Evolutionary conservation across 768 basidiomycete genomes (phyloP).

Genomic region (Leccinum variicolor): DNA sequence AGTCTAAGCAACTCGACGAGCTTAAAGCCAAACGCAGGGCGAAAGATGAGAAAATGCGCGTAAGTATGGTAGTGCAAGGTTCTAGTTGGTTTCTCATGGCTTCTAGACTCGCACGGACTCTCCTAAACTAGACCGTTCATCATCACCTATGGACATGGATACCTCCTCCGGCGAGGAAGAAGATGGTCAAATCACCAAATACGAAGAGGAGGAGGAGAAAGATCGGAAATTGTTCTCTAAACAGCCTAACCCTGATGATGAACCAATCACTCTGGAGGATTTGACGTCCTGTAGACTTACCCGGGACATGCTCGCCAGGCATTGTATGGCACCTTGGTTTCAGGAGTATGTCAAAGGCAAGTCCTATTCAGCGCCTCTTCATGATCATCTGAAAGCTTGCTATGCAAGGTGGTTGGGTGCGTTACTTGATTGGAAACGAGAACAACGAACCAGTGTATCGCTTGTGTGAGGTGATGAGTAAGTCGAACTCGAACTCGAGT

Average conservation of each 20-base stretch:
- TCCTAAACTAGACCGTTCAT: constrained; percentile 67
- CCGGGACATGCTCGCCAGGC: constrained; percentile 66
- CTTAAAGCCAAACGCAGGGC: constrained; percentile 84
- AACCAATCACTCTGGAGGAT: constrained; percentile 52
- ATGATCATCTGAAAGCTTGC: constrained; percentile 4
- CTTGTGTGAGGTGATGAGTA: constrained; percentile 76
- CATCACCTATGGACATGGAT: constrained; percentile 84
- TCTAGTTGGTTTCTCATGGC: constrained; percentile 9
- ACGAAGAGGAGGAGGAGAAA: constrained; percentile 71
- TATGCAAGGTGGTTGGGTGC: constrained; percentile 74
- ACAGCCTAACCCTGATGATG: constrained; percentile 38
- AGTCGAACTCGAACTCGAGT: constrained; percentile 29
- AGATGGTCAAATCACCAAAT: constrained; percentile 73
- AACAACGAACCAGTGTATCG: constrained; percentile 64
- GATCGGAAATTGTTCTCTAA: constrained; percentile 50
- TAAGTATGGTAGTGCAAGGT: constrained; percentile 33
- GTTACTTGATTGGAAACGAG: constrained; percentile 74
- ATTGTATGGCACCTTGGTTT: constrained; percentile 80
- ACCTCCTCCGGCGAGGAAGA: constrained; percentile 75
- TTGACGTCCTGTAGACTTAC: constrained; percentile 62
- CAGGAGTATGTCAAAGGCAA: constrained; percentile 76
- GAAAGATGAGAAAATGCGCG: constrained; percentile 85
- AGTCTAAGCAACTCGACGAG: constrained; percentile 74
- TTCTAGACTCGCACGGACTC: constrained; percentile 48
- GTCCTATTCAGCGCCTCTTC: constrained; percentile 10